These are phyloP conservation scores for Papiliotrema flavescens DNA, from an alignment of 1,284 basidiomycete genomes.

Conservation along the genomic window DNA sequence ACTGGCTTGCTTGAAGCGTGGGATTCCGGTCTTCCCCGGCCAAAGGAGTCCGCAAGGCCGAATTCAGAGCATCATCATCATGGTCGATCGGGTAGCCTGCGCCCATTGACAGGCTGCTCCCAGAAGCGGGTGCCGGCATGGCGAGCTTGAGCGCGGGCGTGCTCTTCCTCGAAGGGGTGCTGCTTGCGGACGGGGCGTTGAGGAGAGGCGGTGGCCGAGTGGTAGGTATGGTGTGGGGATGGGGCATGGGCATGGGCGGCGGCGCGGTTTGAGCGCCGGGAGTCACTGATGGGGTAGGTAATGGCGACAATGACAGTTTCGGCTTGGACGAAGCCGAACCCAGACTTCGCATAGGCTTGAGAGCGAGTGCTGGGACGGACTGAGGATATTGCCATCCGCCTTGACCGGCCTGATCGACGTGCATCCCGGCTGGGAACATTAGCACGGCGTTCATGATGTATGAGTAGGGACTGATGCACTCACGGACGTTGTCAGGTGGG, in stretches of 20 bases:
- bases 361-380: constrained; percentile 29
- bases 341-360: constrained; percentile 15
- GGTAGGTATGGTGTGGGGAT: constrained; percentile 2
- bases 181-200: constrained; percentile 17
- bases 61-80: constrained; percentile 23
- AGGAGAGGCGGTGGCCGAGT: constrained; percentile 21
- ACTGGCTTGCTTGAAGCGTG: constrained; percentile 32
- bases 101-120: constrained; percentile 9
- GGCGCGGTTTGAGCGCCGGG: not conserved
- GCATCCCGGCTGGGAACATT: constrained; percentile 33
- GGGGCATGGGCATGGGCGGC: not conserved
- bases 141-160: constrained; percentile 36
- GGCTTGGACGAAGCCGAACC: constrained; percentile 26
- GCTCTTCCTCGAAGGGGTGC: constrained; percentile 7
- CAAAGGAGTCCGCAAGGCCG: constrained; percentile 19
- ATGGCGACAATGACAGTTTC: constrained; percentile 29
- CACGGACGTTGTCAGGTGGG: constrained; percentile 47
- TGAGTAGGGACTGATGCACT: constrained; percentile 20
- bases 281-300: constrained; percentile 10
- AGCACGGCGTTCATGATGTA: not conserved
- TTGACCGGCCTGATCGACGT: constrained; percentile 43
- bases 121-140: constrained; percentile 27
- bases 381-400: constrained; percentile 42
- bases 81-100: constrained; percentile 20
- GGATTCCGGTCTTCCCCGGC: constrained; percentile 37